Conservation (phyloP, 1,284 basidiomycete genomes). For the Veloboletus limbatus region DNA sequence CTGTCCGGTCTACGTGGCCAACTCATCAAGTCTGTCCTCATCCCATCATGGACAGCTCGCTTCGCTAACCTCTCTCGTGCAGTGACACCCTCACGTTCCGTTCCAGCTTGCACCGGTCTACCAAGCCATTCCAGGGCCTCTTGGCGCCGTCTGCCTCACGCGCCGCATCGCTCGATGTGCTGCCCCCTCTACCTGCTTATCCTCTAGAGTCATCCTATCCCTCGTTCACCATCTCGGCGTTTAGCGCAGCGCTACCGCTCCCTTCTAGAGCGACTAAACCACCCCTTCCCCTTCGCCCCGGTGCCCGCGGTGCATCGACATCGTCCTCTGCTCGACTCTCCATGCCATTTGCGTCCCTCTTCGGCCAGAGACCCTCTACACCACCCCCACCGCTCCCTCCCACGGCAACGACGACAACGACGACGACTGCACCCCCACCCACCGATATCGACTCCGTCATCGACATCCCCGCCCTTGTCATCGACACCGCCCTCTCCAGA, state of each 20-base stretch:
- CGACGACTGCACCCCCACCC: not conserved
- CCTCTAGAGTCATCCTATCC: slow-evolving; percentile 48
- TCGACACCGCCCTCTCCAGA: slow-evolving; percentile 50
- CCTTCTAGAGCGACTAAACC: slow-evolving; percentile 63
- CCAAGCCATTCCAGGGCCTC: slow-evolving; percentile 63
- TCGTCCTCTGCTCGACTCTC: no score
- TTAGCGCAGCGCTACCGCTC: slow-evolving; percentile 58
- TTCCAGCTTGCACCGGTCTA: no score
- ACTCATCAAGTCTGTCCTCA: no score
- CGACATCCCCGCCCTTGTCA: slow-evolving; percentile 58
- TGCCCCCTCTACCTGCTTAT: slow-evolving; percentile 46
- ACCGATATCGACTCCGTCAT: slow-evolving; percentile 37
- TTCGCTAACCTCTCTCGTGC: no score
- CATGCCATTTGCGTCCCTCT: slow-evolving; percentile 67
- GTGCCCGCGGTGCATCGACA: slow-evolving; percentile 20
- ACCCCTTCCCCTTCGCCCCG: slow-evolving; percentile 60
- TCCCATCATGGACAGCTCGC: no score
- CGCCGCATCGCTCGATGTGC: slow-evolving; percentile 45
- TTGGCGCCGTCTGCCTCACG: no score
- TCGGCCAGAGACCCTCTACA: slow-evolving; percentile 45
- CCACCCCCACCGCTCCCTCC: slow-evolving; percentile 29
- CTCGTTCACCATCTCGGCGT: slow-evolving; percentile 46
- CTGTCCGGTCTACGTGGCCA: slow-evolving; percentile 78
- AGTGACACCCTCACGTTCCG: slow-evolving; percentile 57
- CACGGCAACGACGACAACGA: not conserved